phyloP scores from a whole-genome alignment of 352 stramenopile genomes.

The Pythium monospermum region DNA sequence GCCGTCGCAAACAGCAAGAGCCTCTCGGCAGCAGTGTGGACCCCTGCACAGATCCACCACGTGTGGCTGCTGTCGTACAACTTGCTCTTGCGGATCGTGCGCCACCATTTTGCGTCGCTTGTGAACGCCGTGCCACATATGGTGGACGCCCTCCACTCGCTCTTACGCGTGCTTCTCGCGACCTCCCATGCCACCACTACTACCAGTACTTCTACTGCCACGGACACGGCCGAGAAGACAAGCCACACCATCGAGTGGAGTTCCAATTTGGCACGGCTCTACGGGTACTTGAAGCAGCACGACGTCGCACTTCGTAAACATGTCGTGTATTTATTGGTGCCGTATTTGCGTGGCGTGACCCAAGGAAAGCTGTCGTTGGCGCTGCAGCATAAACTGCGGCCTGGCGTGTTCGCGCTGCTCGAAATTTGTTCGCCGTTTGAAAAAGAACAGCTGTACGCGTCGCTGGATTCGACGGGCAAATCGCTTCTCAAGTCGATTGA shows the following conservation, averaged over 20 bases:
- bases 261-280: conserved; percentile 81
- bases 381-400: conserved; percentile 65
- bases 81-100: conserved; percentile 68
- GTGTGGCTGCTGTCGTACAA: conserved; percentile 79
- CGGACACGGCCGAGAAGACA: neutral
- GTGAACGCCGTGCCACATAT: conserved; percentile 62
- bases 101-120: conserved; percentile 69
- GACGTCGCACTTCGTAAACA: conserved; percentile 76
- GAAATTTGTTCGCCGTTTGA: conserved; percentile 83
- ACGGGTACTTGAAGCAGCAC: conserved; percentile 85
- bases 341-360: conserved; percentile 58
- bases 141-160: conserved; percentile 55
- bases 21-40: conserved; percentile 16
- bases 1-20: too few species aligned
- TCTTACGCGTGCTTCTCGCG: conserved; percentile 59
- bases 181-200: conserved; percentile 6
- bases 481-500: conserved; percentile 83
- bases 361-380: conserved; percentile 48
- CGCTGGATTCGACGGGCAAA: conserved; percentile 77
- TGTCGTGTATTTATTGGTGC: conserved; percentile 76
- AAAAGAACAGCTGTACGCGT: conserved; percentile 82
- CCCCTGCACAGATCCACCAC: conserved; percentile 43
- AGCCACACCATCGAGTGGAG: conserved; percentile 45
- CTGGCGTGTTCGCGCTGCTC: conserved; percentile 70
- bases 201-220: too few species aligned